phyloP scores from a whole-genome alignment of 371 early-diverging fungal genomes.

The Lichtheimia hyalospora region DNA sequence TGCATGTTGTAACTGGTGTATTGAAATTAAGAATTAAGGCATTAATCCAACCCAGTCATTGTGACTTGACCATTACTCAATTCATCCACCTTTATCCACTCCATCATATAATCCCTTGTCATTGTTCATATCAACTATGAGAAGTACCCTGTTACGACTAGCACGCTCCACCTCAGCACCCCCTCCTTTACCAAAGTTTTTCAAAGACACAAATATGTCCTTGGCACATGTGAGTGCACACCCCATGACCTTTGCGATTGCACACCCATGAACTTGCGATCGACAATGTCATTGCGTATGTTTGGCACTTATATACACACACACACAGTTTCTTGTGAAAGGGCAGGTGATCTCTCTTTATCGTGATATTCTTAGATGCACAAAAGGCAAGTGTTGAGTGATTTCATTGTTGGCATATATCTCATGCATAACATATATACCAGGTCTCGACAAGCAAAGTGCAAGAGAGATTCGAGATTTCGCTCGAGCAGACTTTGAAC shows the following conservation, averaged over 20 bases:
- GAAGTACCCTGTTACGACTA: slow-evolving; percentile 5
- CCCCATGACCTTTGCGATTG: no score
- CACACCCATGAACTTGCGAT: no score
- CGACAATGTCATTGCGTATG: background rate
- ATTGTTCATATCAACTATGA: slow-evolving; percentile 1
- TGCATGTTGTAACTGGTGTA: no score
- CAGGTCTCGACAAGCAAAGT: slow-evolving; percentile 48
- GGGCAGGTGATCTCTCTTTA: slow-evolving; percentile 61
- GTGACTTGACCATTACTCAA: no score
- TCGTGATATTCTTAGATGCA: slow-evolving; percentile 57
- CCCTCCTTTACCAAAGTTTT: slow-evolving; percentile 44
- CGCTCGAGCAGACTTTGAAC: slow-evolving; percentile 67
- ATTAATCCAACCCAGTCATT: no score
- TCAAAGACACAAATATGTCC: slow-evolving; percentile 34
- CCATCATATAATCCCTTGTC: no score
- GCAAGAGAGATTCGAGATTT: slow-evolving; percentile 55
- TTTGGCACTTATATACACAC: background rate
- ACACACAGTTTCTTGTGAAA: slow-evolving; percentile 55
- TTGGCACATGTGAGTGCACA: slow-evolving; percentile 37
- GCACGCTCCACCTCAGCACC: slow-evolving; percentile 19
- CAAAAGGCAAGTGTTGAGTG: slow-evolving; percentile 30
- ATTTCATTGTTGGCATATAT: background rate
- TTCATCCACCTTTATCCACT: no score
- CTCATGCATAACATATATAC: background rate
- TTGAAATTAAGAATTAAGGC: no score